Evolutionary conservation across 1,284 basidiomycete genomes (phyloP), one percentile per base, ranked within the genome.

Genomic region (Athelia psychrophila): DNA sequence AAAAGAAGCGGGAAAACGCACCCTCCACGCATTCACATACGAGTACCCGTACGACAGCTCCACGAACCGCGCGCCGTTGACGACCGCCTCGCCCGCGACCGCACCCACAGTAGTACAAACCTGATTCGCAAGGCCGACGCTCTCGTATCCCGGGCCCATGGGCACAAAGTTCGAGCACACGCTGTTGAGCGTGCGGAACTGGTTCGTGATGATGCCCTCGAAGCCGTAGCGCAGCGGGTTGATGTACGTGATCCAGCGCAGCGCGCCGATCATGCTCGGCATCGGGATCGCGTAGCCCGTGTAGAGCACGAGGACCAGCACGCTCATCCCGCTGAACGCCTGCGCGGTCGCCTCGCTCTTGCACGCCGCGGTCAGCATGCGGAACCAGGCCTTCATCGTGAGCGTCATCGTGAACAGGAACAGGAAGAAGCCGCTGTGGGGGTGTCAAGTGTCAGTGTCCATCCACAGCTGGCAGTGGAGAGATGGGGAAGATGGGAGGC

Each of bases 1-100:
- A 9, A 35, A 48, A 30, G 35, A 25, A 51, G 44, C 27, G 3
- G 12, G 10, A 36, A 30, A 6, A 75, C 81, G 54, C 57, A 86
- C 84, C 66, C 77, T 76, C 91, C 91, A 93, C 6, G 86, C 64
- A 61, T 93, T 71, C 22, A 64, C 66, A 53, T 78, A 78, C 18
- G 70, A 63, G 66, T 91, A 95, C 0, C 70, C 73, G 64, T 78
- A 95, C 0, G 84, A 80, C 1, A 81, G 64, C 16, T 56, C 58
- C 33, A 93, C 67, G 65, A 85, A 91, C 13, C 61, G 60, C 23
- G 76, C 71, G 1, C 83, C 83, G 40, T 73, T 61, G 19, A 86
- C 83, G 12, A 59, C 67, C 9, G 57, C 53, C 54, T 75, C 68
- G 1, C 82, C 83, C 1, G 79, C 55, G 16, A 74, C 54, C 1